Evolutionary conservation across 2,329 filamentous ascomycete genomes (phyloP).

Genomic region (Gremmenia infestans): DNA sequence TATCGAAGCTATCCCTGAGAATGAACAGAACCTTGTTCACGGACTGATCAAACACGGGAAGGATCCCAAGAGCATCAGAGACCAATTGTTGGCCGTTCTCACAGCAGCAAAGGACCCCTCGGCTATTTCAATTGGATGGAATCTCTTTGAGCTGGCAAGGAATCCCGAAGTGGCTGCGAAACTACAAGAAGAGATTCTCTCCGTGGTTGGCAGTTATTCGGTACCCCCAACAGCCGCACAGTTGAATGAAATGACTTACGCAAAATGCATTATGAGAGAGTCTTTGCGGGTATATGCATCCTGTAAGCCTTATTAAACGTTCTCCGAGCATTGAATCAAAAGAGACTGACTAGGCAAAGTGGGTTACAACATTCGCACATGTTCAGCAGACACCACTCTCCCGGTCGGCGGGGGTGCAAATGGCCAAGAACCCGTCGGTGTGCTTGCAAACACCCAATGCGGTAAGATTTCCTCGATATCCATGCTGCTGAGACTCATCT

Average conservation of each 20-base stretch:
- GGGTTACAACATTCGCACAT: constrained; percentile 41
- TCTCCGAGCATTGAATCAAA: not conserved
- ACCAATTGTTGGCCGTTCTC: not conserved
- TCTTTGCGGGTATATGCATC: not conserved
- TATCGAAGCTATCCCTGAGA: not conserved
- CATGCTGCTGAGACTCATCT: not conserved
- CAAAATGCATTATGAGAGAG: constrained; percentile 1
- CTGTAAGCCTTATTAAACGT: not conserved
- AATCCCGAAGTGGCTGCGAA: not conserved
- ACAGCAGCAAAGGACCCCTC: not conserved
- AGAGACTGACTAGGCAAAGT: not conserved
- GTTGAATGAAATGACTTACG: constrained; percentile 1
- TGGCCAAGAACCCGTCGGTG: constrained; percentile 20
- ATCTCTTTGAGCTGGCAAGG: not conserved
- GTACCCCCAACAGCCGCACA: not conserved
- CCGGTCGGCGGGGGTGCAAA: constrained; percentile 27
- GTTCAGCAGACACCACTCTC: constrained; percentile 36
- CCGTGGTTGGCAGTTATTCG: not conserved
- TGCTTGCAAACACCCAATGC: constrained; percentile 15
- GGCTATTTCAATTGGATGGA: not conserved
- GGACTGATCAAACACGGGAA: not conserved
- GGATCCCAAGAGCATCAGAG: not conserved
- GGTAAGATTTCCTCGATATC: not conserved
- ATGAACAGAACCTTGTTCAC: not conserved
- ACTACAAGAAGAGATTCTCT: not conserved